Percentiles rank a stretch among this genome's conserved stretches.
Conservation (phyloP, 306 rosid species). For the Dryas alaskensis region DNA sequence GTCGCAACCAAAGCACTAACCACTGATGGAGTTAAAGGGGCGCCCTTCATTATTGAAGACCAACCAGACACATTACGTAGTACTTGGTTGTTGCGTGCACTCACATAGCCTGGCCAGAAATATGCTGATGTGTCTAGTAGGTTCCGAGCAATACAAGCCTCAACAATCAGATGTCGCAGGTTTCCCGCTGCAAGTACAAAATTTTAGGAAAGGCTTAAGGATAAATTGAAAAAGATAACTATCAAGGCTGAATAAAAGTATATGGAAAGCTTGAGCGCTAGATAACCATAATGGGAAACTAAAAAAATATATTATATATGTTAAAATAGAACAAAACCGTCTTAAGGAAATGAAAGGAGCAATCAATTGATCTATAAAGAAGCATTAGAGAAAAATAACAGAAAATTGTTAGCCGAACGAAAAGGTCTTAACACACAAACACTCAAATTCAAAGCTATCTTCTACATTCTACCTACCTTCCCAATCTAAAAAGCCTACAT, state of each 20-base stretch:
- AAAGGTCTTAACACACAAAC: not conserved
- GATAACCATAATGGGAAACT: not conserved
- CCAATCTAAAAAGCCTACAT: conserved; percentile 21
- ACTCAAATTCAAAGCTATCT: conserved; percentile 7
- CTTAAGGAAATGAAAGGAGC: not conserved
- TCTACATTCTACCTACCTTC: not conserved
- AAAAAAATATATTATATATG: not conserved
- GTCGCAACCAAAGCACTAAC: conserved; percentile 64
- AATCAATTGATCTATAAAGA: not conserved
- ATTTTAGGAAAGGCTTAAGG: conserved; percentile 20
- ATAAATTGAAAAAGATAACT: conserved; percentile 12
- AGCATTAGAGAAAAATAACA: not conserved
- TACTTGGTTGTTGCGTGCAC: conserved; percentile 52
- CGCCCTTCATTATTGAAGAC: conserved; percentile 83
- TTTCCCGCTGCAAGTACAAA: conserved; percentile 69
- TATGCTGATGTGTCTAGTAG: conserved; percentile 80
- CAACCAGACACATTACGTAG: conserved; percentile 68
- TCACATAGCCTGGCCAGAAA: conserved; percentile 90
- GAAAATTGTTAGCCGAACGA: not conserved
- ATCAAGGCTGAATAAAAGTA: conserved; percentile 10
- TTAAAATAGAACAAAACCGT: not conserved
- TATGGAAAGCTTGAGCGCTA: not conserved
- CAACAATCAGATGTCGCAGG: conserved; percentile 85
- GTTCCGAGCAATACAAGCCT: conserved; percentile 84
- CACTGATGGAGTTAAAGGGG: conserved; percentile 62